A percentile compares a stretch with the other conserved stretches of the same genome.
Evolutionary conservation across 2,329 filamentous ascomycete species (phyloP).

Genomic region (Arthrobotrys sphaeroides): DNA sequence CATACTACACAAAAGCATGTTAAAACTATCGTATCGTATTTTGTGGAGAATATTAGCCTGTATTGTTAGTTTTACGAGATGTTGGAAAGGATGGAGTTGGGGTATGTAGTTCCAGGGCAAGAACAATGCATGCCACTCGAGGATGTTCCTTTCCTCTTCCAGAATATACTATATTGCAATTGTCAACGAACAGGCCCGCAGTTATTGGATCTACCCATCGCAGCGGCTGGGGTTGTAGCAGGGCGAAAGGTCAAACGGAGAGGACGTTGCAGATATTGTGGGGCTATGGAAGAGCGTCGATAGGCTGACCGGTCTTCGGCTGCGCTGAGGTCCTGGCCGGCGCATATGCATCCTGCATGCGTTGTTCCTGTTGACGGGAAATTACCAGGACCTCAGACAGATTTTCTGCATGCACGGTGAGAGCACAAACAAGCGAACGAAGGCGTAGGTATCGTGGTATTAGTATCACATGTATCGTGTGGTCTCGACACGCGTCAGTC

Average conservation of each 20-base stretch:
- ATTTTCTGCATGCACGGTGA: constrained; percentile 34
- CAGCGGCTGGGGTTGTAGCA: constrained; percentile 39
- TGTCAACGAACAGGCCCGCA: neutral
- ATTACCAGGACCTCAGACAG: constrained; percentile 51
- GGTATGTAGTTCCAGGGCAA: neutral
- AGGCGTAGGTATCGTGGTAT: constrained; percentile 22
- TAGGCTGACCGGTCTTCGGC: constrained; percentile 36
- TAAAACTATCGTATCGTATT: constrained; percentile 51
- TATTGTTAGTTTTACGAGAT: constrained; percentile 44
- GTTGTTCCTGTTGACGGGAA: constrained; percentile 53
- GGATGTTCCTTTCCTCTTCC: constrained; percentile 25
- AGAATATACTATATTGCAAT: constrained; percentile 41
- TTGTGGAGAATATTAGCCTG: constrained; percentile 54
- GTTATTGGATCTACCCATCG: constrained; percentile 44
- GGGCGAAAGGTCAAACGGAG: constrained; percentile 9
- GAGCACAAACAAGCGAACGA: constrained; percentile 38
- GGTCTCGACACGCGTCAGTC: neutral
- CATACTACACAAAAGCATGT: neutral
- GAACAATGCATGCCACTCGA: constrained; percentile 20
- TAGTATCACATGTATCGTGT: constrained; percentile 39
- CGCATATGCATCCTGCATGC: constrained; percentile 53
- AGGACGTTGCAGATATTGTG: constrained; percentile 30
- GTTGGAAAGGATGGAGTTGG: neutral
- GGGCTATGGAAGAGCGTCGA: constrained; percentile 16
- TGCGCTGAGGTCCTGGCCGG: constrained; percentile 31